Conservation (phyloP, 75 land plant species). For the Larix kaempferi region DNA sequence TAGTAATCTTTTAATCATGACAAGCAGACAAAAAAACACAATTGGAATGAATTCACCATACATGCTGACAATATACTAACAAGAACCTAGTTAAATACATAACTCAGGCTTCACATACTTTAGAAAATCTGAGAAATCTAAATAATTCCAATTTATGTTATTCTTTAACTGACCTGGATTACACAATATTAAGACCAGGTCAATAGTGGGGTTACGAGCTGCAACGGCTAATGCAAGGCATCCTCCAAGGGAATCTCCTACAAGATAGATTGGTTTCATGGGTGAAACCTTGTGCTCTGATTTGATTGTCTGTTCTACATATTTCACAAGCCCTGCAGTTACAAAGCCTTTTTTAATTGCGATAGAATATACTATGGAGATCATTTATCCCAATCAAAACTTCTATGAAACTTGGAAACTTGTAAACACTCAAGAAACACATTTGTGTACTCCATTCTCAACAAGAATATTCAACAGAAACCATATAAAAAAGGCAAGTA, state of each 20-base stretch:
- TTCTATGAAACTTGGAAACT: not conserved
- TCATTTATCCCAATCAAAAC: not conserved
- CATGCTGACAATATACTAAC: not conserved
- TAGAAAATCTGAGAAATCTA: not conserved
- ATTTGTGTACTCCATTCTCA: not conserved
- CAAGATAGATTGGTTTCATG: slow-evolving; percentile 78
- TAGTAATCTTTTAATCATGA: not conserved
- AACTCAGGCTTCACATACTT: not conserved
- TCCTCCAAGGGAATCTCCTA: slow-evolving; percentile 97
- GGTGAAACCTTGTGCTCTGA: slow-evolving; percentile 48
- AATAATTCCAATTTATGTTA: not conserved
- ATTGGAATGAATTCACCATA: not conserved
- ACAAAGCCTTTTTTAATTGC: not conserved
- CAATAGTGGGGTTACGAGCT: slow-evolving; percentile 83
- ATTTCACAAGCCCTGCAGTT: slow-evolving; percentile 55
- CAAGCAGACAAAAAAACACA: not conserved
- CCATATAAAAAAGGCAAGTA: no score
- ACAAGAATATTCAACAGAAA: not conserved
- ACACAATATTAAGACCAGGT: slow-evolving; percentile 61
- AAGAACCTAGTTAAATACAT: not conserved
- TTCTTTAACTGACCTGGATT: slow-evolving; percentile 75
- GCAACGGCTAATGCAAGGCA: slow-evolving; percentile 90
- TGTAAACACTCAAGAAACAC: no score
- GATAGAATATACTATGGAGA: not conserved
- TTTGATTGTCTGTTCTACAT: slow-evolving; percentile 58